Base-by-base conservation (phyloP, 371 early-diverging fungal species). In the Apophysomyces elegans region DNA sequence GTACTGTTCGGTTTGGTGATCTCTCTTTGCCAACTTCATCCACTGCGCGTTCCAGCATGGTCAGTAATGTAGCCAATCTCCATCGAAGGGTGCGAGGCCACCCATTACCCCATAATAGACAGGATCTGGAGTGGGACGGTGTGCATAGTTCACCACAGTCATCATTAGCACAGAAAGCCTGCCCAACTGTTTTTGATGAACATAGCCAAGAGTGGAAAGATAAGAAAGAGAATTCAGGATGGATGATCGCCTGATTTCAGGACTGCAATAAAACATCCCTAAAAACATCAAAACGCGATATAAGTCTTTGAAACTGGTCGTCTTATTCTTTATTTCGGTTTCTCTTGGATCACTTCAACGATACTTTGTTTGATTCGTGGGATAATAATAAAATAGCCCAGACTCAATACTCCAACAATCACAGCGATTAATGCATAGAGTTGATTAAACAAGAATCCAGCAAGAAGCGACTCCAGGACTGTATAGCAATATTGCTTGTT, bases 91-190 rank as follows among this genome's bases (percentile, higher is more conserved):
- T 79, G 59, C 71, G 82, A 12, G 79, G 82, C 3, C 68, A 78
- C 54, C 57, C 71, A 54, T 61, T 70, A 13, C 67, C 67, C 3
- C 70, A 75, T 45, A 63, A 59, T 18, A 59, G 79, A 56, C 82
- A 77, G 43, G 82, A 82, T 67, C 37, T 82, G n/a, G 82, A 82
- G 66, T 82, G 79, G 79, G 82, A 82, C 50, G 82, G 82, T 36
- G 70, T 78, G 0, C 57, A 65, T 26, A 38, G 57, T 57, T 37
- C 56, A 7, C 41, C 67, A 45, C 46, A 45, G 60, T 45, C 73
- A 68, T 57, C 65, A 62, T 26, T 37, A 18, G 11, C 54, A 43
- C 43, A 57, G 7, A 39, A 18, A 18, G 18, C 35, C 5, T 36
- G 7, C 37, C 61, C 16, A 14, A 54, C 44, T 35, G 62, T 54